Conservation (phyloP, 306 rosid species). For the Casuarina glauca region DNA sequence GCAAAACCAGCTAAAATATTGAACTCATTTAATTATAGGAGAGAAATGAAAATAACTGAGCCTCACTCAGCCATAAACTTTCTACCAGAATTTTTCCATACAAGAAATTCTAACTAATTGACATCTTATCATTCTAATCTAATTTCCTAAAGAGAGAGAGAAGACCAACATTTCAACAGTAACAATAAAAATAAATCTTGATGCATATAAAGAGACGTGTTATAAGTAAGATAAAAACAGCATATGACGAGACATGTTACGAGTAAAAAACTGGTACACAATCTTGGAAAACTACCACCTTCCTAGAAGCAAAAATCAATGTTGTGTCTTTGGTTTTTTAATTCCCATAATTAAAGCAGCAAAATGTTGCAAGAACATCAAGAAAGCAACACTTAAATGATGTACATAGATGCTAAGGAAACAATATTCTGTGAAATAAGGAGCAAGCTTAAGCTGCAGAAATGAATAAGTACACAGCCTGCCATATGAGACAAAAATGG, state of each 20-base stretch:
- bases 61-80: neutral
- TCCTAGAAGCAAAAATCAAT: slow-evolving; percentile 91
- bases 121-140: neutral
- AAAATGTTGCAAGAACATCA: slow-evolving; percentile 66
- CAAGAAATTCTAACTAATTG: neutral
- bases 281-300: slow-evolving; percentile 60
- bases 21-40: neutral
- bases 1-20: neutral
- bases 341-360: slow-evolving; percentile 98
- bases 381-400: slow-evolving; percentile 11
- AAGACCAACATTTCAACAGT: neutral
- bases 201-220: neutral
- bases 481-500: neutral
- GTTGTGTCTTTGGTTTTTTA: slow-evolving; percentile 98
- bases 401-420: neutral
- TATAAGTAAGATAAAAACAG: neutral
- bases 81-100: neutral
- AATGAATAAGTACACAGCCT: too few relatives aligned
- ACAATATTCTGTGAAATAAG: neutral
- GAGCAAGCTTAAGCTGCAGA: neutral
- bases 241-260: neutral
- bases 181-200: neutral
- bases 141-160: slow-evolving; percentile 32
- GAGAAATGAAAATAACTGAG: neutral
- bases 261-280: neutral